Evolutionary conservation across 2,329 filamentous ascomycete species (phyloP).

Genomic region (Metarhizium guizhouense): DNA sequence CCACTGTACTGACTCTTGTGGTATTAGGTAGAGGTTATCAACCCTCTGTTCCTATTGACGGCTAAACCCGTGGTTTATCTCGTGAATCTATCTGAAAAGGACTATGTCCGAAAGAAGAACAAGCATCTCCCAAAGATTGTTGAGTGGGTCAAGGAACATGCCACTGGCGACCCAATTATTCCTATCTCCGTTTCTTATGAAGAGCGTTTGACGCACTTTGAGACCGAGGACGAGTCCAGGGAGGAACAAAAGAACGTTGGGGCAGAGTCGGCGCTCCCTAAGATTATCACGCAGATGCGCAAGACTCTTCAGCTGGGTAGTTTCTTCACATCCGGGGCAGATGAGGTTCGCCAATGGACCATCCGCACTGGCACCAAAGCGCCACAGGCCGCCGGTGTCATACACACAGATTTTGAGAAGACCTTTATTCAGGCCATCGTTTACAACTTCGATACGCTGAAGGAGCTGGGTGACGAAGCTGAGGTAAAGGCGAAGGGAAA

Average conservation of each 20-base stretch:
- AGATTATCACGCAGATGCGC: slow-evolving; percentile 88
- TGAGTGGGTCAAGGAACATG: slow-evolving; percentile 91
- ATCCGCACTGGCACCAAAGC: slow-evolving; percentile 93
- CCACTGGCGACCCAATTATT: slow-evolving; percentile 79
- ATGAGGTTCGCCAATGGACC: slow-evolving; percentile 98
- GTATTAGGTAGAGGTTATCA: slow-evolving; percentile 85
- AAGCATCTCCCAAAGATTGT: slow-evolving; percentile 92
- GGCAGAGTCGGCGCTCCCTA: slow-evolving; percentile 82
- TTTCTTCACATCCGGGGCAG: slow-evolving; percentile 94
- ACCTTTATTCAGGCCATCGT: slow-evolving; percentile 96
- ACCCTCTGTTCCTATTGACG: slow-evolving; percentile 87
- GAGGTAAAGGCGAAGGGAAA: slow-evolving; percentile 91
- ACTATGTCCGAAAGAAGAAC: slow-evolving; percentile 99
- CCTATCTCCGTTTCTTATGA: slow-evolving; percentile 90
- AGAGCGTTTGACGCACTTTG: slow-evolving; percentile 77
- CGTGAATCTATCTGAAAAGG: slow-evolving; percentile 93
- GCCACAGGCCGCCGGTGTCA: slow-evolving; percentile 94
- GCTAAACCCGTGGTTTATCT: slow-evolving; percentile 97
- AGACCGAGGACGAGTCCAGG: slow-evolving; percentile 63
- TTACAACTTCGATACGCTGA: slow-evolving; percentile 76
- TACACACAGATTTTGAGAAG: slow-evolving; percentile 98
- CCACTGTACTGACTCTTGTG: slow-evolving; percentile 13
- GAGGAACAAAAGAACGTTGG: slow-evolving; percentile 86
- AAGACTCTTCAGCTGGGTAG: slow-evolving; percentile 81
- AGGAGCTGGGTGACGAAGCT: slow-evolving; percentile 81